Evolutionary conservation across 306 rosid species (phyloP).

Genomic region (Sicyos edulis): DNA sequence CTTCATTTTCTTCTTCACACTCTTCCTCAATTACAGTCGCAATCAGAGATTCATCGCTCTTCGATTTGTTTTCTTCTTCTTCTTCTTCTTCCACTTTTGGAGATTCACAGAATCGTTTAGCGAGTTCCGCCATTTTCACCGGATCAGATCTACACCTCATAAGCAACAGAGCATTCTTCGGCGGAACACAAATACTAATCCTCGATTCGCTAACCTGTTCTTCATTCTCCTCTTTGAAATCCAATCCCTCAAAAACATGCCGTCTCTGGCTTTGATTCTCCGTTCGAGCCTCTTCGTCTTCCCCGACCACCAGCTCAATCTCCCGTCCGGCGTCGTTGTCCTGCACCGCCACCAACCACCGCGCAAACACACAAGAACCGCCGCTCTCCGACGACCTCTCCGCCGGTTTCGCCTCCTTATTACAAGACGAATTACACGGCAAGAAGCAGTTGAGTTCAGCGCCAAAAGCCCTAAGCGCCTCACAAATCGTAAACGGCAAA

Average conservation of each 20-base stretch:
- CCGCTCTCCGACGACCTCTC: conserved; percentile 30
- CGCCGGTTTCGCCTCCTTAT: conserved; percentile 33
- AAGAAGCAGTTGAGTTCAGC: conserved; percentile 76
- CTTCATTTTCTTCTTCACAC: conserved; percentile 17
- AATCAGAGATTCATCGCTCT: not conserved
- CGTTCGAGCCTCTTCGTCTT: conserved; percentile 26
- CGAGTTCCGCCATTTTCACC: conserved; percentile 88
- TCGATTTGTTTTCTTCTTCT: conserved; percentile 16
- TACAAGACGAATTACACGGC: conserved; percentile 70
- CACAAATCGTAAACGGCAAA: conserved; percentile 79
- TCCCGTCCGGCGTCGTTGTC: conserved; percentile 65
- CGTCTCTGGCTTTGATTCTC: conserved; percentile 36
- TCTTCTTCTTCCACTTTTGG: conserved; percentile 39
- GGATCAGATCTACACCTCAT: conserved; percentile 99
- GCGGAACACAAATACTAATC: conserved; percentile 69
- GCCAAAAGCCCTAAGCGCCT: conserved; percentile 61
- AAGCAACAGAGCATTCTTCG: conserved; percentile 82
- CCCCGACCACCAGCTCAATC: conserved; percentile 51
- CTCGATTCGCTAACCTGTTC: conserved; percentile 37
- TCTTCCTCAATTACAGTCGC: not conserved
- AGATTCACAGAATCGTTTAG: conserved; percentile 67
- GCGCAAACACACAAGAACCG: conserved; percentile 62
- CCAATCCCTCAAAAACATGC: conserved; percentile 65
- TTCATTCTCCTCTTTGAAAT: conserved; percentile 36
- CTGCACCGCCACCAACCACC: conserved; percentile 73